Evolutionary conservation across 139 green algal species (phyloP), one percentile per base, ranked within the genome.

Genomic region (Picochlorum sp.): DNA sequence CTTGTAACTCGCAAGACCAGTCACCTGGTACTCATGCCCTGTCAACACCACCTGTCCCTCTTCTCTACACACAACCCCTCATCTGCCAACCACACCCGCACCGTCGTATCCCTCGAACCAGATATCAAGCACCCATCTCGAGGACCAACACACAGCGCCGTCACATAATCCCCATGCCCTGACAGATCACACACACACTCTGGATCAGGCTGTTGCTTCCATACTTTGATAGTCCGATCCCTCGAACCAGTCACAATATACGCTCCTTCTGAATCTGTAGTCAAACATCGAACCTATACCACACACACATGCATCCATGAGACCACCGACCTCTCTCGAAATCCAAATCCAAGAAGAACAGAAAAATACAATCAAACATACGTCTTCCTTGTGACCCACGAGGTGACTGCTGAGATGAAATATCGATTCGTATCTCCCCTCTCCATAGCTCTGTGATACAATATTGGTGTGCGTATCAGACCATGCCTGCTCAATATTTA

Each of bases 151-250:
- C 78, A 77, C 45, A 96, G 26, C 0, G 87, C 56, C 2, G 74
- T 77, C 4, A 97, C 90, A 65, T 86, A 97, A 67, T 85, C 71
- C 4, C 69, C 79, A 74, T 97, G 87, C 0, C 90, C 90, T n/a
- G 86, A 54, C 61, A 75, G 52, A 16, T 75, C 21, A 6, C 20
- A 13, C 21, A 38, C 20, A 69, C 50, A 24, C 4, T 16, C 24
- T 51, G 71, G 34, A 3, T 49, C 50, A 41, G 60, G 51, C 24
- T 14, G 47, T 61, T 2, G 59, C 6, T 16, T 62, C 75, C 79
- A 85, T 18, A 86, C 57, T 56, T 78, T 82, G 41, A 91, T 73
- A 8, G 76, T 87, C 56, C 65, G 80, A 73, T 96, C 86, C 15
- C 82, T 78, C 32, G 80, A 88, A 67, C 85, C 91, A 23, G 84